A percentile compares a stretch with the other conserved stretches of the same genome.
Evolutionary conservation across 78 protist species (phyloP).

Genomic region (Pelomyxa schiedti): DNA sequence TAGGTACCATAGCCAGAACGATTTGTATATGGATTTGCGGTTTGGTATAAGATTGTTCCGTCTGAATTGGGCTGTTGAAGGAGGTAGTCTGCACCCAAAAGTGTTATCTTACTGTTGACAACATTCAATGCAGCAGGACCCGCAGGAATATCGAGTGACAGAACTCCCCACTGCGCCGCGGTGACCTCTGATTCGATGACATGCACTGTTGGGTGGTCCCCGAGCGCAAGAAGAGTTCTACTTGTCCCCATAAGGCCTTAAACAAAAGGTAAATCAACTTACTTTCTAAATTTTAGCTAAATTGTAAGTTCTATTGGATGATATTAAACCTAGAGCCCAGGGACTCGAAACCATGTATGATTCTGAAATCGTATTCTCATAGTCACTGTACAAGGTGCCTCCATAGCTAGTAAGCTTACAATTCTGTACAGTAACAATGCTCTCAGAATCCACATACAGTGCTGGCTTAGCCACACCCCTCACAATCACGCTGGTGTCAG

Average conservation of each 20-base stretch:
- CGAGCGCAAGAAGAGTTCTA: no score
- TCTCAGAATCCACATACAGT: background rate
- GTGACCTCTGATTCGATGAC: background rate
- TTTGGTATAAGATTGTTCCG: background rate
- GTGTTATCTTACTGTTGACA: background rate
- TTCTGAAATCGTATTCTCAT: background rate
- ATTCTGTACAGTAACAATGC: background rate
- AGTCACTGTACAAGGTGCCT: background rate
- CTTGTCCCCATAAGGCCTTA: no score
- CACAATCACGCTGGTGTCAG: background rate
- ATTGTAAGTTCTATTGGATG: background rate
- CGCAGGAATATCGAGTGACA: background rate
- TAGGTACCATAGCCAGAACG: background rate
- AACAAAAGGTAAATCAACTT: no score
- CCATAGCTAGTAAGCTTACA: background rate
- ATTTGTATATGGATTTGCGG: background rate
- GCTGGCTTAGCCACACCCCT: background rate
- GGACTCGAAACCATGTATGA: background rate
- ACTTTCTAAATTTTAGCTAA: no score
- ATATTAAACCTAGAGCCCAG: background rate
- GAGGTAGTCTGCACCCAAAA: background rate
- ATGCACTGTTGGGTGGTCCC: background rate
- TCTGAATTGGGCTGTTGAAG: background rate
- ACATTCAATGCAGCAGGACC: background rate
- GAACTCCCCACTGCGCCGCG: background rate